Evolutionary conservation across 1,139 yeast species (phyloP).

Genomic region (Debaryomyces subglobosus): DNA sequence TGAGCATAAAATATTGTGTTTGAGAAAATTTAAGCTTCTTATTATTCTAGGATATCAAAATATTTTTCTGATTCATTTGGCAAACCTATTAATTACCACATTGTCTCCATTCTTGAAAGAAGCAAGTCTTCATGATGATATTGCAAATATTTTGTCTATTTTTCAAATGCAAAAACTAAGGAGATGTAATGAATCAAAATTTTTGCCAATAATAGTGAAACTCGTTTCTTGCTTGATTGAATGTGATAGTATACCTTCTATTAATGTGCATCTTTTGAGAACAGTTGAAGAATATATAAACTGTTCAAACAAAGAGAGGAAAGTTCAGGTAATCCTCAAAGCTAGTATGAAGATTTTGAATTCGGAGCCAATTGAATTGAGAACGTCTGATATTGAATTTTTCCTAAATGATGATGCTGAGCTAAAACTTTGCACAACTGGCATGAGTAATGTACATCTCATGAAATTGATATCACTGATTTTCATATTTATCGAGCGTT

Average conservation of each 20-base stretch:
- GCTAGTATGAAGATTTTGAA: constrained; percentile 17
- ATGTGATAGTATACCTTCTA: neutral
- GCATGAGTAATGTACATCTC: constrained; percentile 10
- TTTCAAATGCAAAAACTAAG: constrained; percentile 13
- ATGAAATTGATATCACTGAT: constrained; percentile 23
- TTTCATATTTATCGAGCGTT: constrained; percentile 15
- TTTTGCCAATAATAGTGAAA: constrained; percentile 17
- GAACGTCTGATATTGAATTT: constrained; percentile 19
- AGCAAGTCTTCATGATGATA: constrained; percentile 24
- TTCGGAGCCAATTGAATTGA: constrained; percentile 8
- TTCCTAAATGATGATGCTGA: constrained; percentile 22
- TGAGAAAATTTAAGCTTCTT: constrained; percentile 47
- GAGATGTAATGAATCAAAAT: constrained; percentile 9
- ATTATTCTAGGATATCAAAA: constrained; percentile 20
- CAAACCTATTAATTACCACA: constrained; percentile 23
- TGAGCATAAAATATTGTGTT: constrained; percentile 23
- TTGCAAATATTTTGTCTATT: constrained; percentile 19
- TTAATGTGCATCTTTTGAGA: constrained; percentile 1
- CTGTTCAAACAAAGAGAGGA: constrained; percentile 6
- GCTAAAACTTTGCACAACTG: constrained; percentile 9
- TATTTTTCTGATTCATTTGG: constrained; percentile 12
- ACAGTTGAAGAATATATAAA: constrained; percentile 15
- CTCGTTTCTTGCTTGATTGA: constrained; percentile 17
- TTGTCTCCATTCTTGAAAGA: constrained; percentile 24
- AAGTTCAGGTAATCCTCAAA: constrained; percentile 16